phyloP scores from a whole-genome alignment of 768 basidiomycete genomes.

The Termitomyces sp. region DNA sequence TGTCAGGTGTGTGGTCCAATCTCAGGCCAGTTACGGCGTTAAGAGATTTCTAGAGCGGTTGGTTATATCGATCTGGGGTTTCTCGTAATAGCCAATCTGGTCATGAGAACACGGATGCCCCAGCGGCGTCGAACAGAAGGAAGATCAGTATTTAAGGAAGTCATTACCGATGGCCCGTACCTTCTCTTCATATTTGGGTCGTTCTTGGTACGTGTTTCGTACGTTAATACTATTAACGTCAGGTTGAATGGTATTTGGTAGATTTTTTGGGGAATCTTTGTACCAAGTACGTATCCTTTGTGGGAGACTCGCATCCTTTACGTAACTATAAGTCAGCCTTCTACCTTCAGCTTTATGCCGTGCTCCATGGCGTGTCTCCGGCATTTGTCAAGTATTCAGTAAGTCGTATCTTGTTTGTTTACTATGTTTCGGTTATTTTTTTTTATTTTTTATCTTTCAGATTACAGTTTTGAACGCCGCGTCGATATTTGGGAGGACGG shows the following conservation, averaged over 20 bases:
- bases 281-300: constrained; percentile 36
- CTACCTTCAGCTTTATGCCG: constrained; percentile 46
- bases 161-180: constrained; percentile 37
- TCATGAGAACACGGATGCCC: constrained; percentile 38
- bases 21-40: constrained; percentile 18
- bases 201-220: constrained; percentile 24
- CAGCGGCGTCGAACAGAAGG: constrained; percentile 16
- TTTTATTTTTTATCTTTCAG: constrained; percentile 22
- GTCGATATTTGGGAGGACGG: constrained; percentile 51
- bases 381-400: constrained; percentile 42
- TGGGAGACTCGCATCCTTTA: not conserved
- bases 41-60: constrained; percentile 28
- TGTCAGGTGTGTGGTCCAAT: constrained; percentile 28
- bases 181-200: constrained; percentile 36
- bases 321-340: constrained; percentile 30
- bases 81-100: constrained; percentile 36
- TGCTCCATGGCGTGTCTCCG: constrained; percentile 31
- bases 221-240: not conserved
- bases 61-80: constrained; percentile 41
- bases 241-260: constrained; percentile 5
- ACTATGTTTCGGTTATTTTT: not conserved
- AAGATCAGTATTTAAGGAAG: constrained; percentile 23
- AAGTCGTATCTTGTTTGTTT: constrained; percentile 1
- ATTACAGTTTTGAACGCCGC: constrained; percentile 49
- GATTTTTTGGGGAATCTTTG: constrained; percentile 45